Base-by-base conservation (phyloP, 2,329 filamentous ascomycete genomes). In the Diaporthe sp. region DNA sequence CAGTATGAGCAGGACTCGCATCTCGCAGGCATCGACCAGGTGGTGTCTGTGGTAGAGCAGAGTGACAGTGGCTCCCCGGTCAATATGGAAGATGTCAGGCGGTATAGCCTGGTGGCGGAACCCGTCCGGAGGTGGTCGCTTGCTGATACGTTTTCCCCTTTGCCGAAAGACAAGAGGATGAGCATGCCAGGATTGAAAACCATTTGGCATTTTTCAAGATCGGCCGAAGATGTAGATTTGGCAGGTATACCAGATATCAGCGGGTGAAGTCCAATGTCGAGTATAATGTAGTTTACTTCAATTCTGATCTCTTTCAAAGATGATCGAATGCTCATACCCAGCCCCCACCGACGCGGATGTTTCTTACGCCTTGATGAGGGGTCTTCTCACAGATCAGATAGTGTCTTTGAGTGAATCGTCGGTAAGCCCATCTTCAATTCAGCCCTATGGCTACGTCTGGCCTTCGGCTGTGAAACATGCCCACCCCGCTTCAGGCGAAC, bases 401-500 rank as follows among this genome's bases (percentile, higher is more conserved):
- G 15, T 65, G 10, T 46, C 17, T 65, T 46, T 51, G 19, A 42
- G 46, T 68, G 19, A 42, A 22, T 17, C 44, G n/a, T 55, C 46
- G n/a, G 31, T 19, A 37, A 49, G 28, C 12, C 49, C 46, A 42
- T 31, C n/a, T 55, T 12, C 37, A 31, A 4, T 34, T 25, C 60
- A 65, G 44, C 46, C 28, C 15, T 34, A 4, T 65, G 58, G 61
- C 75, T 44, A 77, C 28, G 60, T 65, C 44, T 65, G 44, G 49
- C 60, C 58, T 74, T 65, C 53, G 67, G 51, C 71, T 37, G n/a
- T 49, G 49, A 44, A 67, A 61, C 25, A 57, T n/a, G 37, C 46
- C 17, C 57, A 31, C 37, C 31, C 53, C 39, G 8, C 51, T 57
- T 80, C 74, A 92, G 65, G 89, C 90, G 85, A 97, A 97, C 84